Conservation (phyloP, 345 rosid species). For the Rhizophora apiculata region DNA sequence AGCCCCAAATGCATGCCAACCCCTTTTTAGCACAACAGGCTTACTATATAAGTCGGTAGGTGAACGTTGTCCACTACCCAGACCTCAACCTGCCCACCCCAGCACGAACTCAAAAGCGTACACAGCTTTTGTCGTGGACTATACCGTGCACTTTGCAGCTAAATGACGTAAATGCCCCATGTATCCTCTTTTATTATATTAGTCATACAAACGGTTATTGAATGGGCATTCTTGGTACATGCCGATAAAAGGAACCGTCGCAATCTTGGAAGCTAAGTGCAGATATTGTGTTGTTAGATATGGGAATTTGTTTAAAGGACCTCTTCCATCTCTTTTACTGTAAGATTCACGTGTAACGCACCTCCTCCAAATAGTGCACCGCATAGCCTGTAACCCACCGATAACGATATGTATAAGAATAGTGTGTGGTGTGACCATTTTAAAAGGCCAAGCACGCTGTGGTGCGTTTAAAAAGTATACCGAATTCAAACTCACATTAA, state of each 20-base stretch:
- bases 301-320: not conserved
- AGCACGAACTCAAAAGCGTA: not conserved
- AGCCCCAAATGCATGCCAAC: no score
- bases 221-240: not conserved
- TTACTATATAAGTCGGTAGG: conserved; percentile 1
- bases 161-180: not conserved
- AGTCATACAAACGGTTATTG: not conserved
- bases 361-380: conserved; percentile 9
- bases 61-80: conserved; percentile 18
- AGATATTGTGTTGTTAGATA: not conserved
- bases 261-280: not conserved
- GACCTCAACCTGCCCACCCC: not conserved
- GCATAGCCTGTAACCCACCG: not conserved
- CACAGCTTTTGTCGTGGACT: not conserved
- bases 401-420: not conserved
- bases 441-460: no score
- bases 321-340: conserved; percentile 11
- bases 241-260: not conserved
- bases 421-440: no score
- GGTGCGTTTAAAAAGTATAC: no score
- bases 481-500: no score
- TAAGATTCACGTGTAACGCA: conserved; percentile 41
- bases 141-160: not conserved
- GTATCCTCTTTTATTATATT: not conserved
- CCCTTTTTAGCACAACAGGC: no score